Evolutionary conservation across 768 basidiomycete species (phyloP).

Genomic region (Suillus decipiens): DNA sequence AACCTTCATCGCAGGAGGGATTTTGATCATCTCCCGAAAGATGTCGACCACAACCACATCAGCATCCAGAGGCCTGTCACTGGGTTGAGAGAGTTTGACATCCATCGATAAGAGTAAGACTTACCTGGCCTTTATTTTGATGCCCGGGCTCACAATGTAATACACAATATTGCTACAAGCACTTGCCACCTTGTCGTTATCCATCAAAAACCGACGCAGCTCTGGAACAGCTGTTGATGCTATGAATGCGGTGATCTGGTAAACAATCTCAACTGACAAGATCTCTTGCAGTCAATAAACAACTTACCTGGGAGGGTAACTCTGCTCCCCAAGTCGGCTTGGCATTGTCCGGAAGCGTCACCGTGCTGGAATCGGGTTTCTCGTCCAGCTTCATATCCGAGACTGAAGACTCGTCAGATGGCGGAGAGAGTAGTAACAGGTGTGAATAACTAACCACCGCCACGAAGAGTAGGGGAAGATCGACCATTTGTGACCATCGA

Average conservation of each 20-base stretch:
- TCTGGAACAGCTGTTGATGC: constrained; percentile 70
- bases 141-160: constrained; percentile 77
- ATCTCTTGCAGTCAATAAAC: background rate
- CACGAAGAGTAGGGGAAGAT: constrained; percentile 65
- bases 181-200: constrained; percentile 80
- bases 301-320: constrained; percentile 29
- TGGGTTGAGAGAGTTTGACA: constrained; percentile 12
- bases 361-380: constrained; percentile 50
- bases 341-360: constrained; percentile 37
- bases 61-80: constrained; percentile 74
- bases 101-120: constrained; percentile 15
- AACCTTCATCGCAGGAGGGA: constrained; percentile 76
- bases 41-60: constrained; percentile 68
- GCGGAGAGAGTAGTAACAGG: background rate
- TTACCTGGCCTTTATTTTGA: constrained; percentile 78
- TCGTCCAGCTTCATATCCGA: constrained; percentile 58
- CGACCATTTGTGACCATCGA: constrained; percentile 61
- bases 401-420: constrained; percentile 14
- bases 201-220: constrained; percentile 76
- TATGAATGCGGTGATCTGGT: constrained; percentile 72
- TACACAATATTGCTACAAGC: constrained; percentile 83
- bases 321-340: constrained; percentile 32
- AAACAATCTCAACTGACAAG: constrained; percentile 13
- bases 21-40: constrained; percentile 74
- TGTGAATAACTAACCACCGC: constrained; percentile 40